Conservation (phyloP, 208 protist species). For the Naegleria gruberi region DNA sequence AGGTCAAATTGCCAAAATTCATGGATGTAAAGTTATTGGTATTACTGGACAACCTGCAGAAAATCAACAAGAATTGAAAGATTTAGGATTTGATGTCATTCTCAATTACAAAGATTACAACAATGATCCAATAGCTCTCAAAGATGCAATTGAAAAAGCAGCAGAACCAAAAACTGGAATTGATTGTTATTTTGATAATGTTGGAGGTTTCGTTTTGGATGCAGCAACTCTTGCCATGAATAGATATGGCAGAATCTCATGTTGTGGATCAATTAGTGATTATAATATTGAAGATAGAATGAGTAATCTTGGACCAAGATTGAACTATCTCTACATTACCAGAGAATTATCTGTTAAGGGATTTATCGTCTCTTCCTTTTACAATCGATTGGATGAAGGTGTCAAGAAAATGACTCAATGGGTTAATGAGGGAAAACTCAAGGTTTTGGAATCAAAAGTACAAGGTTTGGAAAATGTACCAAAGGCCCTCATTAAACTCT, state of each 20-base stretch:
- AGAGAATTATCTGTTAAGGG: neutral
- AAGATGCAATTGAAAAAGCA: neutral
- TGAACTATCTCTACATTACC: neutral
- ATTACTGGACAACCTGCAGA: constrained; percentile 30
- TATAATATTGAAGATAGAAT: neutral
- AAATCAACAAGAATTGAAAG: constrained; percentile 21
- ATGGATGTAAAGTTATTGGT: constrained; percentile 27
- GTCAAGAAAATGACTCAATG: neutral
- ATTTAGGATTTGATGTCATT: constrained; percentile 25
- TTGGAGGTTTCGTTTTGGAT: no score
- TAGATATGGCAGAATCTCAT: no score
- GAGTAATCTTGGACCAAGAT: neutral
- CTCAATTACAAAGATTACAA: constrained; percentile 25
- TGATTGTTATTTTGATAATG: no score
- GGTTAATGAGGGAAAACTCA: neutral
- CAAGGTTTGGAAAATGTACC: constrained; percentile 1
- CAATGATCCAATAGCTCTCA: no score
- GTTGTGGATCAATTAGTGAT: neutral
- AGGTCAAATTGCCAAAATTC: constrained; percentile 33
- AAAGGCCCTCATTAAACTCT: neutral
- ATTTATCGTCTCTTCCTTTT: neutral
- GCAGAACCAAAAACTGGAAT: no score
- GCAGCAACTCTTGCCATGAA: no score
- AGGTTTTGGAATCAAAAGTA: neutral
- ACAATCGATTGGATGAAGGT: neutral